Conservation (phyloP, 1,284 basidiomycete species). For the Boletus smithii region DNA sequence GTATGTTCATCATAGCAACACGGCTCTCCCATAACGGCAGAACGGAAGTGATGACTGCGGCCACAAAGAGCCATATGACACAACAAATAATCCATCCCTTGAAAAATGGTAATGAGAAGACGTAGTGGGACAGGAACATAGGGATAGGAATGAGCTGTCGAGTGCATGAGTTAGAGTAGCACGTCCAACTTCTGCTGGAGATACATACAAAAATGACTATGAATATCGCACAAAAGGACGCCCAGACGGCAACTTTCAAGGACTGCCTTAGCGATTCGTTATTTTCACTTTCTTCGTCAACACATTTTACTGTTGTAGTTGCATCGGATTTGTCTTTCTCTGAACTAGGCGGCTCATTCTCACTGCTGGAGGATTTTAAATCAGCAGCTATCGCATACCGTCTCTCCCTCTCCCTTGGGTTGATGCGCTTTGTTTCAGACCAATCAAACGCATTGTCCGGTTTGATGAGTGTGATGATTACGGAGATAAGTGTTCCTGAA, state of each 20-base stretch:
- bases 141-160: background rate
- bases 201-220: conserved; percentile 15
- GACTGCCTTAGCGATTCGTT: conserved; percentile 9
- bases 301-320: background rate
- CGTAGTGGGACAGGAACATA: background rate
- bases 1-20: conserved; percentile 11
- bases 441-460: conserved; percentile 27
- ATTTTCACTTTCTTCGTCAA: background rate
- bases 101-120: conserved; percentile 4
- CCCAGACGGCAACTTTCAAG: conserved; percentile 14
- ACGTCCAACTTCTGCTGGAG: background rate
- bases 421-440: conserved; percentile 17
- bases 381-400: conserved; percentile 2
- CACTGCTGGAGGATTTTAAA: background rate
- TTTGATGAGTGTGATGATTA: conserved; percentile 19
- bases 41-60: conserved; percentile 15
- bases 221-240: conserved; percentile 14
- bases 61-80: conserved; percentile 17
- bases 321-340: background rate
- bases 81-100: conserved; percentile 16
- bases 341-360: background rate
- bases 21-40: conserved; percentile 19
- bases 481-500: conserved; percentile 23
- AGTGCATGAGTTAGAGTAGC: background rate
- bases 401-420: conserved; percentile 14